Conservation (phyloP, 768 basidiomycete genomes). For the Lactarius tabidus region DNA sequence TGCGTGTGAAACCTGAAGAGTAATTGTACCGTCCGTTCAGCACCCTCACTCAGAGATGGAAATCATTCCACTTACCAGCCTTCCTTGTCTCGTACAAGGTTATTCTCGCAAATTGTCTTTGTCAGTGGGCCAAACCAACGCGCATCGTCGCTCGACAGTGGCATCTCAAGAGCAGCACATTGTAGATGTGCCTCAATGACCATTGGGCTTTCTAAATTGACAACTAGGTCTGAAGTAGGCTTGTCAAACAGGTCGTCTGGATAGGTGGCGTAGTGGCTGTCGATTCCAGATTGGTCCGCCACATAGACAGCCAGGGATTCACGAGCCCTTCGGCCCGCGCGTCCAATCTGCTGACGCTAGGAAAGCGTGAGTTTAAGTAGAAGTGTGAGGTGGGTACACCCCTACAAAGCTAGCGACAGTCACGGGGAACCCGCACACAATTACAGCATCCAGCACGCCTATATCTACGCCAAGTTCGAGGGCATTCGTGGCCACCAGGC, state of each 20-base stretch:
- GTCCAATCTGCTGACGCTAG: conserved; percentile 84
- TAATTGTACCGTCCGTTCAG: not conserved
- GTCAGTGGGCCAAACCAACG: conserved; percentile 68
- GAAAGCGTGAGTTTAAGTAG: not conserved
- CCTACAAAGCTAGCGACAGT: conserved; percentile 74
- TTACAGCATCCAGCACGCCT: conserved; percentile 81
- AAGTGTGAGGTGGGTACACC: conserved; percentile 25
- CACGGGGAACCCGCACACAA: conserved; percentile 83
- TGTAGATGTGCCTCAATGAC: conserved; percentile 84
- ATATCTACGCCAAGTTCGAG: conserved; percentile 92
- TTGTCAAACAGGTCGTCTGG: conserved; percentile 68
- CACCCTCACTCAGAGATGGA: not conserved
- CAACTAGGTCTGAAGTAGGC: conserved; percentile 54
- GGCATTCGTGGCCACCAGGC: conserved; percentile 87
- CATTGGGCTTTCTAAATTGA: conserved; percentile 71
- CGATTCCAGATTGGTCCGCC: conserved; percentile 62
- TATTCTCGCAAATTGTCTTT: conserved; percentile 54
- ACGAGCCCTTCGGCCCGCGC: conserved; percentile 76
- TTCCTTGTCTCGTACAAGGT: conserved; percentile 64
- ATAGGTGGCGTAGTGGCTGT: conserved; percentile 67
- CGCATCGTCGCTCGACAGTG: conserved; percentile 59
- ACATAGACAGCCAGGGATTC: conserved; percentile 78
- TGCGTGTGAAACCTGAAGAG: conserved; percentile 72
- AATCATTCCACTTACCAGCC: conserved; percentile 55
- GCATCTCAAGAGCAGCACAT: conserved; percentile 86